Evolutionary conservation across 2,329 filamentous ascomycete genomes (phyloP).

Genomic region (Myrmaecium sp.): DNA sequence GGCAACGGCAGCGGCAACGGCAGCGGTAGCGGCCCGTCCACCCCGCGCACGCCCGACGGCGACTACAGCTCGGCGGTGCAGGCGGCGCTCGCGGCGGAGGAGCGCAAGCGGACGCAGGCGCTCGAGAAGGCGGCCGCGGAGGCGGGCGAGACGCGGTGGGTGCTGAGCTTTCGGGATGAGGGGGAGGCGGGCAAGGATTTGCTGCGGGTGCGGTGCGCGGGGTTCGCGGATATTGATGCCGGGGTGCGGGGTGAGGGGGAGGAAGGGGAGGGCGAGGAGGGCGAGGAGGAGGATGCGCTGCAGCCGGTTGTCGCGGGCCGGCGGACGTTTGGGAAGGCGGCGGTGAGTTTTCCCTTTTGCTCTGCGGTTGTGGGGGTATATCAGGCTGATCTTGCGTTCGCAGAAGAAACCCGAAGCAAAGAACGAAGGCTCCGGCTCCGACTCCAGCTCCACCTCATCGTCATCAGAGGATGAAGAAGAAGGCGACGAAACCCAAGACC

Average conservation of each 20-base stretch:
- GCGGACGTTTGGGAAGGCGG: conserved; percentile 34
- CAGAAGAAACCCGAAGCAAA: conserved; percentile 22
- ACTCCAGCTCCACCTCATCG: conserved; percentile 10
- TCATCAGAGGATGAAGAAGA: conserved; percentile 14
- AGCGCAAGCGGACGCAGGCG: conserved; percentile 41
- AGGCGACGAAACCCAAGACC: conserved; percentile 25
- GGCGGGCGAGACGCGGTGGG: conserved; percentile 59
- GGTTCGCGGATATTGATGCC: conserved; percentile 35
- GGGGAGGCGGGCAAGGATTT: conserved; percentile 16
- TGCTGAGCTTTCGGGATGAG: conserved; percentile 40
- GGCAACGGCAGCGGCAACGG: conserved; percentile 11
- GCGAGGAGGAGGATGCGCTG: conserved; percentile 10
- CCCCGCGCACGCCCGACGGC: conserved; percentile 27
- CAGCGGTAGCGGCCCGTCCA: conserved; percentile 1
- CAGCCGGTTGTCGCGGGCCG: conserved; percentile 20
- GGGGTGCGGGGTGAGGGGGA: conserved; percentile 16
- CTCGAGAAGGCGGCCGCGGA: conserved; percentile 45
- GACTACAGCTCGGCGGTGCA: conserved; percentile 45
- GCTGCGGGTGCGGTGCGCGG: conserved; percentile 41
- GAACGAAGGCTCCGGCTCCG: conserved; percentile 15
- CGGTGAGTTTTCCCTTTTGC: conserved; percentile 11
- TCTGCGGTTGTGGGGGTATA: conserved; percentile 1
- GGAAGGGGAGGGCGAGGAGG: conserved; percentile 16
- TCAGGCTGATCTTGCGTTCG: conserved; percentile 8
- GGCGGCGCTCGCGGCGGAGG: conserved; percentile 48